Evolutionary conservation across 2,329 filamentous ascomycete genomes (phyloP).

Genomic region (Leptosphaerulina australis): DNA sequence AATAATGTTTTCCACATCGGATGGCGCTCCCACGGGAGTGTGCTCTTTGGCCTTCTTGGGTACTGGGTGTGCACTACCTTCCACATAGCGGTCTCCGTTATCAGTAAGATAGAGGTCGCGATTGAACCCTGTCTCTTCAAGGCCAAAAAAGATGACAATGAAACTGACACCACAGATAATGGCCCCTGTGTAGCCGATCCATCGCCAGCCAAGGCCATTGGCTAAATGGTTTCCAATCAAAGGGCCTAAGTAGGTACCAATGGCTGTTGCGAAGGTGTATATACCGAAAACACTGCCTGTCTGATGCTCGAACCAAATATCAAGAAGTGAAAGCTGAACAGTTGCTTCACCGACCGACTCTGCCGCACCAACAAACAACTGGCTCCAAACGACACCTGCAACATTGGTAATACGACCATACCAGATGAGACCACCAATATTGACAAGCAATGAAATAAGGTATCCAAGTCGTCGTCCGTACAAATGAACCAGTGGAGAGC

Average conservation of each 20-base stretch:
- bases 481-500: conserved; percentile 26
- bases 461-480: conserved; percentile 28
- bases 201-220: conserved; percentile 25
- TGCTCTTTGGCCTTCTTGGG: conserved; percentile 13
- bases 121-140: conserved; percentile 27
- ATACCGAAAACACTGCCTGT: conserved; percentile 28
- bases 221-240: conserved; percentile 25
- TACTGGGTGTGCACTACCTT: conserved; percentile 15
- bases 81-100: conserved; percentile 8
- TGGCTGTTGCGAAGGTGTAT: conserved; percentile 26
- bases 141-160: conserved; percentile 22
- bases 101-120: conserved; percentile 22
- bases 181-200: conserved; percentile 25
- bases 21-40: conserved; percentile 1
- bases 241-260: conserved; percentile 26
- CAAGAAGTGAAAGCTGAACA: conserved; percentile 24
- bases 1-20: conserved; percentile 1
- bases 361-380: conserved; percentile 29
- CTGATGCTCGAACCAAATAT: conserved; percentile 29
- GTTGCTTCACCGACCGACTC: conserved; percentile 27
- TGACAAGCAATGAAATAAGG: conserved; percentile 25
- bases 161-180: conserved; percentile 25
- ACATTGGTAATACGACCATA: conserved; percentile 26
- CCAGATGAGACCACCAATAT: conserved; percentile 29
- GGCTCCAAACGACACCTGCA: conserved; percentile 26